Percentiles rank a stretch among this genome's conserved stretches.
These are phyloP conservation scores for Neurospora sp. DNA, from an alignment of 495 filamentous ascomycete genomes.

Conservation along the genomic window DNA sequence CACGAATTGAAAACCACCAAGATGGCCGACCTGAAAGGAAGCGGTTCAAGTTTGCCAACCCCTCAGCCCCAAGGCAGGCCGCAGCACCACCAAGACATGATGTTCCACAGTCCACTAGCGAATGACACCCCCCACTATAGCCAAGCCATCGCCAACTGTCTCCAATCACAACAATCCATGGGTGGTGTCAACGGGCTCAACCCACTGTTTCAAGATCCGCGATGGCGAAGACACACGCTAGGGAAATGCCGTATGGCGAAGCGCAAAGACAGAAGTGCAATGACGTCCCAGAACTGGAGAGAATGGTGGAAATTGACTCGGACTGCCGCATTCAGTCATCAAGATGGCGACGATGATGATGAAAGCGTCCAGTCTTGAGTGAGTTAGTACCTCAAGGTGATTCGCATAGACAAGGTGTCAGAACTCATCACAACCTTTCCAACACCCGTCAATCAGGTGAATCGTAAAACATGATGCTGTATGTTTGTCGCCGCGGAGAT, in stretches of 20 bases:
- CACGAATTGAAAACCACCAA: not conserved
- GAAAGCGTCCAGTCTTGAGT: not conserved
- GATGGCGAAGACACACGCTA: not conserved
- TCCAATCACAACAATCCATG: not conserved
- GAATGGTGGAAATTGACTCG: not conserved
- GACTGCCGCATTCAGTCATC: not conserved
- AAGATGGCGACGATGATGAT: not conserved
- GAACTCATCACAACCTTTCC: not conserved
- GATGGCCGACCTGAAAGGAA: not conserved
- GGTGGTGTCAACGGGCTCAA: not conserved
- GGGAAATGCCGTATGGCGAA: not conserved
- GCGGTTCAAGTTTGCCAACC: not conserved
- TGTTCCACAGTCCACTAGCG: not conserved
- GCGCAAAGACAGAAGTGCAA: not conserved
- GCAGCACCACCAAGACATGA: not conserved
- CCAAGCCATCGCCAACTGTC: not conserved
- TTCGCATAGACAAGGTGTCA: not conserved
- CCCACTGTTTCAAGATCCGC: not conserved
- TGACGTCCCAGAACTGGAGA: not conserved
- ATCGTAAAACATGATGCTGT: not conserved
- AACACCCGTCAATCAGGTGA: not conserved
- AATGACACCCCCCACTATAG: not conserved
- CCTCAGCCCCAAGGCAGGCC: not conserved
- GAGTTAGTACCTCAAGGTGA: not conserved
- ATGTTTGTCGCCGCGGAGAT: not conserved